These are phyloP conservation scores for Kwoniella dendrophila DNA, from an alignment of 768 basidiomycete species.

Conservation along the genomic window DNA sequence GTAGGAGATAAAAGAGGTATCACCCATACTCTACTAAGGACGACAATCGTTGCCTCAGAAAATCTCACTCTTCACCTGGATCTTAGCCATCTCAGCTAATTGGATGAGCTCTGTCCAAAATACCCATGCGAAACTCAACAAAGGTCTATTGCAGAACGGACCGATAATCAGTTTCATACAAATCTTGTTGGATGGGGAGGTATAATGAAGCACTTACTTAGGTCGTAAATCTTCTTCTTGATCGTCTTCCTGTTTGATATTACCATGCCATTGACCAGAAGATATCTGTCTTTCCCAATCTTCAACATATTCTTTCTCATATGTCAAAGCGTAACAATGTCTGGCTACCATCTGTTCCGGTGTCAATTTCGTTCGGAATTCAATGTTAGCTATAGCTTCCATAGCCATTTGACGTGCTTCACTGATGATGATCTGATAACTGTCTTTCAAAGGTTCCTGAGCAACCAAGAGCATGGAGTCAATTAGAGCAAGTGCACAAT, in stretches of 20 bases:
- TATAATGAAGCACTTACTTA: constrained; percentile 29
- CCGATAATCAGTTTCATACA: too few relatives aligned
- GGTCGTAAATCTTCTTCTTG: constrained; percentile 30
- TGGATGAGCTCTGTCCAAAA: constrained; percentile 47
- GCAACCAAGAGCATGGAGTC: not conserved
- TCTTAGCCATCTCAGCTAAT: constrained; percentile 23
- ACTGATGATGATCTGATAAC: constrained; percentile 41
- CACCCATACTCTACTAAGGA: not conserved
- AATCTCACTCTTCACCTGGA: not conserved
- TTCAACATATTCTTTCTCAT: constrained; percentile 38
- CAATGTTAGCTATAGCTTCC: constrained; percentile 23
- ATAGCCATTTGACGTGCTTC: constrained; percentile 32
- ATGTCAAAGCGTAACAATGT: constrained; percentile 54
- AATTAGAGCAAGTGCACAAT: not conserved
- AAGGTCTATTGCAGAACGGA: constrained; percentile 27
- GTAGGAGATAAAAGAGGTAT: not conserved
- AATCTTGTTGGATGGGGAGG: too few relatives aligned
- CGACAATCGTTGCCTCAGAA: not conserved
- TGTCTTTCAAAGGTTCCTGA: constrained; percentile 47
- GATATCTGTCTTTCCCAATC: constrained; percentile 30
- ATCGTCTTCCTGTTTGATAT: constrained; percentile 7
- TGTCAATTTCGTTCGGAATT: constrained; percentile 30
- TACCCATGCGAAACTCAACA: constrained; percentile 52
- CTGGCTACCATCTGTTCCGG: constrained; percentile 43
- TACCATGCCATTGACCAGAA: constrained; percentile 24